Evolutionary conservation across 2,329 filamentous ascomycete genomes (phyloP).

Genomic region (Verticillium nonalfalfae): DNA sequence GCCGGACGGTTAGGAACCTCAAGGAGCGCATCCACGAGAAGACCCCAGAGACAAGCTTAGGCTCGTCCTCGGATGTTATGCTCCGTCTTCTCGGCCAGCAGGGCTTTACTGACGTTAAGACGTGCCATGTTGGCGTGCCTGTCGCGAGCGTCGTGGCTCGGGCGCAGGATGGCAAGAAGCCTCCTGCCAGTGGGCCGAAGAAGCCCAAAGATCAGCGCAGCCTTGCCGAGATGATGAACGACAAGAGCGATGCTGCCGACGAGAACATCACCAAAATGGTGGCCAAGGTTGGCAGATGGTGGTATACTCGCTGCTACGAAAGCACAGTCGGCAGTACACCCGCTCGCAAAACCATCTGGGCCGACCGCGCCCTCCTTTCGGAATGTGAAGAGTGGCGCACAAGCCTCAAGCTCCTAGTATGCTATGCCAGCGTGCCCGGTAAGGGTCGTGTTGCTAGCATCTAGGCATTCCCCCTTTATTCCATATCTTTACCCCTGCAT

Average conservation of each 20-base stretch:
- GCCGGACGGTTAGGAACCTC: constrained; percentile 61
- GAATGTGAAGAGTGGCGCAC: constrained; percentile 86
- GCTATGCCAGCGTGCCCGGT: constrained; percentile 80
- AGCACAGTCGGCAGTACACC: constrained; percentile 46
- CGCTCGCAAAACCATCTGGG: constrained; percentile 60
- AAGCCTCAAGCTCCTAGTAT: constrained; percentile 85
- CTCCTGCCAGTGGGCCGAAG: constrained; percentile 8
- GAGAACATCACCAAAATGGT: constrained; percentile 90
- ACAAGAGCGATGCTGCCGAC: constrained; percentile 64
- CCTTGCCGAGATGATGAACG: constrained; percentile 67
- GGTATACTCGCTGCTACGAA: constrained; percentile 93
- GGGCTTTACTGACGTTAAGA: constrained; percentile 67
- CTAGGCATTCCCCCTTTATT: constrained; percentile 16
- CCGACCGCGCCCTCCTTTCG: constrained; percentile 63
- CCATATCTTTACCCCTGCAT: not conserved
- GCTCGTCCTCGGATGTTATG: constrained; percentile 53
- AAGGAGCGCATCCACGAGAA: constrained; percentile 63
- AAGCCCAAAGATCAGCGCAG: constrained; percentile 40
- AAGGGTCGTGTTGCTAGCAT: constrained; percentile 39
- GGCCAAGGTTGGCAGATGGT: constrained; percentile 87
- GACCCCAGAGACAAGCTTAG: constrained; percentile 54
- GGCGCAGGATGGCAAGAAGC: constrained; percentile 8
- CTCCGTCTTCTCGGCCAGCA: constrained; percentile 60
- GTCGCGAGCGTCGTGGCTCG: constrained; percentile 49
- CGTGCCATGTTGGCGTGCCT: constrained; percentile 72